Base-by-base conservation (phyloP, 306 rosid genomes). In the Lablab purpureus region DNA sequence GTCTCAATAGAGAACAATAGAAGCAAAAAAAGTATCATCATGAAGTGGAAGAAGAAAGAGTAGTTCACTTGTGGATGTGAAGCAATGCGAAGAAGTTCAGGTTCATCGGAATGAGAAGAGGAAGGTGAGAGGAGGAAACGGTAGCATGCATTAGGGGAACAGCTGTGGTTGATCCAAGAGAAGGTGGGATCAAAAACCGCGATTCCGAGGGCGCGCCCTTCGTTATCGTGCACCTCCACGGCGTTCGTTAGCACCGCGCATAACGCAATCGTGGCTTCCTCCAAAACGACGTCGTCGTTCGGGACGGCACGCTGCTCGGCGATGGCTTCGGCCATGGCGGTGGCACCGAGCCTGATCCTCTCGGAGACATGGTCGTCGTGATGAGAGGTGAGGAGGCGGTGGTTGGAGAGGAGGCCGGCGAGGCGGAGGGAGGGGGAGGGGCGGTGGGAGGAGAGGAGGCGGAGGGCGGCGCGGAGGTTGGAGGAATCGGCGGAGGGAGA, bases 111-210 rank as follows among this genome's bases (percentile, higher is more conserved):
- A 7, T 6, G 40, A 36, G 72, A 74, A 56, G 87, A 50, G 19
- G 63, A 50, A 64, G 87, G 56, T 27, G 82, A 70, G 51, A 81
- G 58, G 5, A 41, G 19, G 66, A 90, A 84, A 13, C 89, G 78
- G 74, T 90, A 91, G 71, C 84, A 87, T 0, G 92, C 89, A 34
- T 90, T 94, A 21, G 98, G 98, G 9, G 98, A 94, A 77, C 97
- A 94, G 67, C 90, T 90, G 43, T 94, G 98, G 74, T 91, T 94
- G 87, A 94, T 94, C 93, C 91, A 94, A 71, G 86, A 85, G 81
- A 90, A 94, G 56, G 69, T 67, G 1, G 80, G 69, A 25, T 74
- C 81, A 30, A 71, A 94, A 34, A 94, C 89, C 4, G 96, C 91
- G 9, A 91, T 83, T 3, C 96, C 97, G 0, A 91, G 67, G 5